Percentiles rank a stretch among this genome's conserved stretches.
Evolutionary conservation across 2,329 filamentous ascomycete genomes (phyloP).

Genomic region (Talaromyces sp.): DNA sequence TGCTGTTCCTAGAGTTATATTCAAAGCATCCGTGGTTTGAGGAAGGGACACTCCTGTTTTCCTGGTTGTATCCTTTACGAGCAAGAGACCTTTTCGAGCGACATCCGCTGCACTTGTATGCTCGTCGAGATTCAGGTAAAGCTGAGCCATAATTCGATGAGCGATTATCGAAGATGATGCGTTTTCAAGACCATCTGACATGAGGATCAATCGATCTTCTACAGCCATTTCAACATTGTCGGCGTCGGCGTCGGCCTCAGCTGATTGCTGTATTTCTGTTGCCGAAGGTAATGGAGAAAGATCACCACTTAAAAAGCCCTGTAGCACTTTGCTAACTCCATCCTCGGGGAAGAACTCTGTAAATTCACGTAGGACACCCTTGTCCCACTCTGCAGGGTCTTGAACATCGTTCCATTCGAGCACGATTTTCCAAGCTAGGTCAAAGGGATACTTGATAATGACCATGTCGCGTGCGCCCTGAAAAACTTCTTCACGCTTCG

Average conservation of each 20-base stretch:
- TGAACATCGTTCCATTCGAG: constrained; percentile 84
- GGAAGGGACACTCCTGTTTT: constrained; percentile 64
- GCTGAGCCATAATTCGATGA: constrained; percentile 75
- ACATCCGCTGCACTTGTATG: constrained; percentile 74
- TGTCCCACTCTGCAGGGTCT: constrained; percentile 69
- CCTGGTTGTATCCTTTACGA: constrained; percentile 54
- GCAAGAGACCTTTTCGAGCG: constrained; percentile 65
- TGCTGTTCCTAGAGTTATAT: constrained; percentile 74
- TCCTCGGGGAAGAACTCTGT: constrained; percentile 76
- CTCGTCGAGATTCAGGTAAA: constrained; percentile 79
- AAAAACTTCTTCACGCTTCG: constrained; percentile 66
- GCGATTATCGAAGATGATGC: constrained; percentile 68
- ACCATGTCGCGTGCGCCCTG: constrained; percentile 88
- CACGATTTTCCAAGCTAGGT: constrained; percentile 83
- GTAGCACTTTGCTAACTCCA: constrained; percentile 75
- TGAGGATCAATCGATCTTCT: constrained; percentile 74
- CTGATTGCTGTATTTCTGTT: constrained; percentile 43
- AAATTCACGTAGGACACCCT: constrained; percentile 71
- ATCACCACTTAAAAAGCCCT: constrained; percentile 73
- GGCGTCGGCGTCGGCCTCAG: constrained; percentile 36
- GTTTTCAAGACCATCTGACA: constrained; percentile 64
- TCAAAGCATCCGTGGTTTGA: constrained; percentile 68
- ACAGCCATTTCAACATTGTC: constrained; percentile 52
- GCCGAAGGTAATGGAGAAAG: constrained; percentile 70
- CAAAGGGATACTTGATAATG: constrained; percentile 85